A percentile compares a stretch with the other conserved stretches of the same genome.
Conservation (phyloP, 2,329 filamentous ascomycete genomes). For the Colletotrichum sp. region DNA sequence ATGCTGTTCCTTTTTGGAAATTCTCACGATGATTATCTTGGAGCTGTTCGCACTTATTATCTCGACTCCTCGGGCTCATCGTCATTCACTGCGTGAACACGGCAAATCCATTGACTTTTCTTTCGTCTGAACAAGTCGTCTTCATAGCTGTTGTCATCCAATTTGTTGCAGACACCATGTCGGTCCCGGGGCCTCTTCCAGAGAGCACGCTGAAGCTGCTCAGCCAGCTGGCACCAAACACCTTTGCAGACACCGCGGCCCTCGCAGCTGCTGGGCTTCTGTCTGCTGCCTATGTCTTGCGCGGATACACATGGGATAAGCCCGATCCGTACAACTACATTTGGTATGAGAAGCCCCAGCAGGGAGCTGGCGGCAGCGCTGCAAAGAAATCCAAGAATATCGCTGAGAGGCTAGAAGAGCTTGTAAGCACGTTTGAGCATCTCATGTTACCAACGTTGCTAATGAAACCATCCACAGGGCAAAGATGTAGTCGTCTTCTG, state of each 20-base stretch:
- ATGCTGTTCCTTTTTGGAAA: not conserved
- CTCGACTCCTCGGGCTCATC: not conserved
- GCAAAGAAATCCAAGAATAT: conserved; percentile 48
- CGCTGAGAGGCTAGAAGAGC: conserved; percentile 35
- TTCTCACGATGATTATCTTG: not conserved
- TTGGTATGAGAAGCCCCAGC: conserved; percentile 51
- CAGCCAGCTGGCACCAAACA: conserved; percentile 23
- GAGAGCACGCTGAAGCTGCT: conserved; percentile 11
- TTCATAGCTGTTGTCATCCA: not conserved
- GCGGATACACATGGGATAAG: conserved; percentile 49
- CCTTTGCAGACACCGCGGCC: conserved; percentile 26
- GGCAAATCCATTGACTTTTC: not conserved
- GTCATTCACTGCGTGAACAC: not conserved
- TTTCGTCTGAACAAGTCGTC: not conserved
- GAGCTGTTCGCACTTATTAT: not conserved
- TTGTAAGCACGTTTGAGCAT: conserved; percentile 19
- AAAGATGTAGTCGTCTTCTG: conserved; percentile 42
- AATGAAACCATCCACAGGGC: not conserved
- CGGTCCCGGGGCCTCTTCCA: conserved; percentile 1
- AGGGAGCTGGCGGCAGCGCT: conserved; percentile 25
- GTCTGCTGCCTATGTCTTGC: conserved; percentile 40
- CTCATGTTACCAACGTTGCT: not conserved
- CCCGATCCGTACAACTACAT: conserved; percentile 53
- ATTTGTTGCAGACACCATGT: not conserved
- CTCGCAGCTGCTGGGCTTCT: conserved; percentile 26